Conservation (phyloP, 2,329 filamentous ascomycete genomes). For the Huntiella savannae region DNA sequence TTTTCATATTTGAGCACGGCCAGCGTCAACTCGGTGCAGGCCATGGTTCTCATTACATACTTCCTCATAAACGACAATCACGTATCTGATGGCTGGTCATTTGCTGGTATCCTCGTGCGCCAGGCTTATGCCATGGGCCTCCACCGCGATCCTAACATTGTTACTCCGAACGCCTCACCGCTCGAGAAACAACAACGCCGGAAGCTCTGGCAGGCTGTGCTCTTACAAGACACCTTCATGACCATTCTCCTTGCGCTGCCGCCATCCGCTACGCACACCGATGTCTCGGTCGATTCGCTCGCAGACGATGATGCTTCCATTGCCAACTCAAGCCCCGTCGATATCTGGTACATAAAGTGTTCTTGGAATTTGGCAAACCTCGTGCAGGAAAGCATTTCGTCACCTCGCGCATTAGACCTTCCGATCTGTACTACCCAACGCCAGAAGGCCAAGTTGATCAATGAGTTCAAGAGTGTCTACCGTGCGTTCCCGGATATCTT, state of each 20-base stretch:
- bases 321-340: slow-evolving; percentile 41
- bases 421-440: slow-evolving; percentile 50
- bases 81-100: slow-evolving; percentile 65
- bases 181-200: slow-evolving; percentile 63
- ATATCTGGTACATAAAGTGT: slow-evolving; percentile 52
- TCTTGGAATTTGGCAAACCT: slow-evolving; percentile 66
- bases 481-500: slow-evolving; percentile 54
- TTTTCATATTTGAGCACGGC: slow-evolving; percentile 60
- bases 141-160: slow-evolving; percentile 60
- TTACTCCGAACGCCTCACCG: slow-evolving; percentile 42
- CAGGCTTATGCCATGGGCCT: slow-evolving; percentile 69
- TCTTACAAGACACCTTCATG: slow-evolving; percentile 65
- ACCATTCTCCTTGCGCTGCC: slow-evolving; percentile 60
- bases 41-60: slow-evolving; percentile 64
- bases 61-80: slow-evolving; percentile 78
- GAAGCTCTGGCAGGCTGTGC: slow-evolving; percentile 66
- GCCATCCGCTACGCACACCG: slow-evolving; percentile 59
- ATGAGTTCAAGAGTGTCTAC: slow-evolving; percentile 51
- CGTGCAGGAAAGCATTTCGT: slow-evolving; percentile 59
- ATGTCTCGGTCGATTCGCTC: slow-evolving; percentile 57
- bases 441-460: slow-evolving; percentile 50
- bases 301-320: slow-evolving; percentile 40
- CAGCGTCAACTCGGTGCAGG: slow-evolving; percentile 53
- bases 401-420: slow-evolving; percentile 51
- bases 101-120: slow-evolving; percentile 56